Base-by-base conservation (phyloP, 139 green algal genomes). In the Tetradesmus lagerheimii region DNA sequence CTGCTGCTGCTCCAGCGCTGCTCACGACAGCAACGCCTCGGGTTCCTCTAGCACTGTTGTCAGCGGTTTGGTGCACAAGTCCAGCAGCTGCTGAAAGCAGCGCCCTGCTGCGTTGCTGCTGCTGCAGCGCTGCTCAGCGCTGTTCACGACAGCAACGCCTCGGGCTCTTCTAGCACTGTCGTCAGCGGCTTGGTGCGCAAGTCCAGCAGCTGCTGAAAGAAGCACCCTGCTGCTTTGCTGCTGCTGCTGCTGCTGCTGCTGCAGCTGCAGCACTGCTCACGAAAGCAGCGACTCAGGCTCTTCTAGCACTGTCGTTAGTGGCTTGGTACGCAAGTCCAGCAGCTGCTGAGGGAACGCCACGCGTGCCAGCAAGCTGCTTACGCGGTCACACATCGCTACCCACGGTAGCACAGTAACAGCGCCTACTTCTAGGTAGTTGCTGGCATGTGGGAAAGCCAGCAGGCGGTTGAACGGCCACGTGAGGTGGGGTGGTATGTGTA, bases 401-500 rank as follows among this genome's bases (percentile, higher is more conserved):
- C 91, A 93, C 1, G 91, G 91, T 41, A 84, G 16, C 16, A 93
- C 43, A 35, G 91, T 83, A 4, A 93, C 86, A 27, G 53, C 79
- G 43, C 91, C 91, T 2, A 91, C 86, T 25, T 89, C 67, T 18
- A 88, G 50, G 38, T 92, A 91, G 29, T 90, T 86, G 74, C 35
- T 62, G 39, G 83, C 80, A 31, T 84, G 88, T 4, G 91, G 91
- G 80, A 92, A 93, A 4, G 85, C 84, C 84, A 93, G 74, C 39
- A 93, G 57, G 9, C 71, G 67, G 27, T 53, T 71, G 53, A 93
- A 85, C 6, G 91, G 91, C 45, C 66, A 88, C 0, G 43, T 79
- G 9, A 91, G 62, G 34, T 64, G 35, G 1, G 79, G 80, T 0
- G 91, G 91, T 16, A 93, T 64, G 31, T 91, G 85, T 8, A 91